These are phyloP conservation scores for Cylindricascospora bacillispora DNA, from an alignment of 1,139 yeast species.

Conservation along the genomic window DNA sequence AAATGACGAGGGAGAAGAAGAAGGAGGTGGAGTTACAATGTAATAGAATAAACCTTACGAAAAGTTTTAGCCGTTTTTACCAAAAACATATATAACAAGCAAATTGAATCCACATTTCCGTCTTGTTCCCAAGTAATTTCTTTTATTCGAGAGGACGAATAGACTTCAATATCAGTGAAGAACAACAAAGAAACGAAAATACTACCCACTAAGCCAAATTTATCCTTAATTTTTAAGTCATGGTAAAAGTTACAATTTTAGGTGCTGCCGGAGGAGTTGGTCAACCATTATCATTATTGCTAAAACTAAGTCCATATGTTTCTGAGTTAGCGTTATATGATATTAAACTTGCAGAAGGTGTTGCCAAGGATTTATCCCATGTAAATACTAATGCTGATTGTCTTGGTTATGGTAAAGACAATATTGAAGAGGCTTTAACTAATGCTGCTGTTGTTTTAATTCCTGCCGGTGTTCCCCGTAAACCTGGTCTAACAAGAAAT, in stretches of 20 bases:
- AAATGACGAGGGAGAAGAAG: too few species aligned
- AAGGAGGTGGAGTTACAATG: too few species aligned
- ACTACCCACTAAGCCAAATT: too few species aligned
- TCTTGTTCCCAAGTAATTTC: too few species aligned
- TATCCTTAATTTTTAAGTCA: too few species aligned
- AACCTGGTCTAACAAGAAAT: slow-evolving; percentile 72
- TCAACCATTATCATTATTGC: slow-evolving; percentile 55
- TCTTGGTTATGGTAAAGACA: slow-evolving; percentile 33
- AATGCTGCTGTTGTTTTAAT: slow-evolving; percentile 51
- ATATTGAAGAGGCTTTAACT: slow-evolving; percentile 38
- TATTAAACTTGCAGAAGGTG: slow-evolving; percentile 57
- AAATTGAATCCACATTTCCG: too few species aligned
- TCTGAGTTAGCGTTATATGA: slow-evolving; percentile 50
- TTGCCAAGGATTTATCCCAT: slow-evolving; percentile 64
- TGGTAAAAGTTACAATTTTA: slow-evolving; percentile 59
- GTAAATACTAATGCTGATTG: slow-evolving; percentile 38
- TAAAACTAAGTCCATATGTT: slow-evolving; percentile 45
- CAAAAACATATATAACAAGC: too few species aligned
- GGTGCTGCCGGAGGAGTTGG: slow-evolving; percentile 82
- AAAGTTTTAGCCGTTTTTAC: too few species aligned
- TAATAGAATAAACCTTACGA: too few species aligned
- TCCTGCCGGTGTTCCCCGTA: slow-evolving; percentile 78
- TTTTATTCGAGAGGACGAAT: too few species aligned
- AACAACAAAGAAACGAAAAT: too few species aligned
- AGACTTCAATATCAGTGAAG: too few species aligned